Percentiles rank a stretch among this genome's conserved stretches.
phyloP scores from a whole-genome alignment of 2,329 filamentous ascomycete genomes.

The Aspergillus fumigatiaffinis region DNA sequence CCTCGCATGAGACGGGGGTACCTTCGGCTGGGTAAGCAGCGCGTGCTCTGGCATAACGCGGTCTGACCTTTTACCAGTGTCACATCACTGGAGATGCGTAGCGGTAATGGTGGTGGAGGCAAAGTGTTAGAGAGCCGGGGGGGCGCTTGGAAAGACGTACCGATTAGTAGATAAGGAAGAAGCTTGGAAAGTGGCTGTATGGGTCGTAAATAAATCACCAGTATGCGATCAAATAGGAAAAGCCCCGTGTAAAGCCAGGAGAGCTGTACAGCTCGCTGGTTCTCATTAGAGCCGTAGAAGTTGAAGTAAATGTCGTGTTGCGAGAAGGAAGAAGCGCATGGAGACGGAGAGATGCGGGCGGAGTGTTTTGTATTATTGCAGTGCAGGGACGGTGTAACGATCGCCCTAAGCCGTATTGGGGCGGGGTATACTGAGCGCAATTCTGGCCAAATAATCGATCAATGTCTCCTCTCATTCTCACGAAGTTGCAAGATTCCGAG shows the following conservation, averaged over 20 bases:
- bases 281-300: neutral
- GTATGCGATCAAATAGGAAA: neutral
- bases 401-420: slow-evolving; percentile 22
- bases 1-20: slow-evolving; percentile 10
- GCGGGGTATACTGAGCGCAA: slow-evolving; percentile 12
- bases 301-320: neutral
- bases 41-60: slow-evolving; percentile 14
- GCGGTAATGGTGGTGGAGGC: neutral
- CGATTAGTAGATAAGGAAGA: neutral
- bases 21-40: slow-evolving; percentile 18
- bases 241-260: neutral
- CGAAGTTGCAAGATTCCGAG: neutral
- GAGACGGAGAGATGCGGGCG: slow-evolving; percentile 2
- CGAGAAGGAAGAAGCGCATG: neutral
- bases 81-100: slow-evolving; percentile 39
- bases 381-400: neutral
- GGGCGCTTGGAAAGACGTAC: slow-evolving; percentile 4
- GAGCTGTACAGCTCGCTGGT: neutral
- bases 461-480: neutral
- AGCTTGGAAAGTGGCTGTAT: neutral
- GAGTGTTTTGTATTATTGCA: slow-evolving; percentile 2
- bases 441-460: neutral
- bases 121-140: neutral
- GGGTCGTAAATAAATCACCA: neutral
- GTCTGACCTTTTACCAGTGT: slow-evolving; percentile 48